phyloP scores from a whole-genome alignment of 2,329 filamentous ascomycete genomes.

The Clonostachys byssicola region DNA sequence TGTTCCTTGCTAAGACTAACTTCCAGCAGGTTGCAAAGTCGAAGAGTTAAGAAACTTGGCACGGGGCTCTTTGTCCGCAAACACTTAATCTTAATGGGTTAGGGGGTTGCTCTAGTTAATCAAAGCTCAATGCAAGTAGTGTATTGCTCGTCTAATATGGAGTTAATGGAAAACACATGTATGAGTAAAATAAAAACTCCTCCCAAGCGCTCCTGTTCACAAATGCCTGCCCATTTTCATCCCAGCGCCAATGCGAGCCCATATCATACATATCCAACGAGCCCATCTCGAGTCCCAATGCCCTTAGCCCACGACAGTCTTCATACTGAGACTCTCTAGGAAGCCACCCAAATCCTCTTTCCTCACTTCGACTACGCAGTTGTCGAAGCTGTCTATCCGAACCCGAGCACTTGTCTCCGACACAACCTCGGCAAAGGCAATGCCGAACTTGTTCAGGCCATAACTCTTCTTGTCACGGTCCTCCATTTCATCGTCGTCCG shows the following conservation, averaged over 20 bases:
- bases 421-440: conserved; percentile 92
- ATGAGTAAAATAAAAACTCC: neutral
- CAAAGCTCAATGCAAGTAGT: neutral
- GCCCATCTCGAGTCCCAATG: too few species aligned
- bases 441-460: conserved; percentile 85
- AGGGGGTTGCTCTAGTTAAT: too few species aligned
- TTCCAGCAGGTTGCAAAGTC: too few species aligned
- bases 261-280: too few species aligned
- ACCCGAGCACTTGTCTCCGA: conserved; percentile 86
- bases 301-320: conserved; percentile 67
- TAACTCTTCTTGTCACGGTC: conserved; percentile 57
- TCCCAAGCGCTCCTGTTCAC: neutral
- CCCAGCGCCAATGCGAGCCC: too few species aligned
- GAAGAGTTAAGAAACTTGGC: too few species aligned
- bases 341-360: conserved; percentile 93
- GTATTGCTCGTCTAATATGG: neutral
- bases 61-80: too few species aligned
- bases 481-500: conserved; percentile 52
- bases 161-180: neutral
- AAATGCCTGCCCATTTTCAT: conserved; percentile 5
- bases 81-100: too few species aligned
- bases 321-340: conserved; percentile 86
- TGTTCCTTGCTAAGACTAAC: too few species aligned
- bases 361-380: conserved; percentile 95
- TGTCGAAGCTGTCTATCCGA: conserved; percentile 93